Evolutionary conservation across 2,329 filamentous ascomycete species (phyloP), one percentile per base, ranked within the genome.

Genomic region (Venturia effusa): DNA sequence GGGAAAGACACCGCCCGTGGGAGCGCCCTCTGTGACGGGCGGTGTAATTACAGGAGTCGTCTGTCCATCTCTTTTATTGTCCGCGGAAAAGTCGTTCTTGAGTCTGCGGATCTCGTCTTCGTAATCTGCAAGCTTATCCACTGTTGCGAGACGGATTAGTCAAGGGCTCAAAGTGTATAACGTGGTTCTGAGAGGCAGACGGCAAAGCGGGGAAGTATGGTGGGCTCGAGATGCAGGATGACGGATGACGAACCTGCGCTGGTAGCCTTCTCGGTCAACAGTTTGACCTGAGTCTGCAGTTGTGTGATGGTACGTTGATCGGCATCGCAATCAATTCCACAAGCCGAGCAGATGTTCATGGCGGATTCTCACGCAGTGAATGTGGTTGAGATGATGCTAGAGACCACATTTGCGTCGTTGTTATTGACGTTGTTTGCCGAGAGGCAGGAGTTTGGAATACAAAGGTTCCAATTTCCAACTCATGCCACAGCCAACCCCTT

Each of bases 21-120:
- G 22, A 27, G n/a, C 37, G n/a, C 22, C 41, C 72, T 73, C 30
- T 69, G 67, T 5, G 70, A 67, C 30, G 66, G 67, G 37, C 27
- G 59, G 37, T 40, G 59, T 41, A 3, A 17, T 70, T 68, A 60
- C 68, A 69, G 39, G 74, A 69, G 27, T 71, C 71, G 40, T 69
- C 66, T 41, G 73, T 73, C 63, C 71, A 71, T 13, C 68, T 66
- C 60, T 70, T 68, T 64, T 70, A 71, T 66, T 69, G 66, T 27
- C 70, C 72, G 60, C 55, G 45, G 45, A 72, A 61, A 68, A 76
- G 30, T 34, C 17, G 30, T 19, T 19, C 68, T 84, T 84, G 63
- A 91, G 79, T 55, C 75, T 78, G 55, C 84, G 79, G 48, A 92
- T 81, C 73, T 92, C 88, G 74, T 91, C 88, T 76, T 93, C 89